Evolutionary conservation across 352 stramenopile genomes (phyloP), one percentile per base, ranked within the genome.

Genomic region (Phytophthora podocarpi): DNA sequence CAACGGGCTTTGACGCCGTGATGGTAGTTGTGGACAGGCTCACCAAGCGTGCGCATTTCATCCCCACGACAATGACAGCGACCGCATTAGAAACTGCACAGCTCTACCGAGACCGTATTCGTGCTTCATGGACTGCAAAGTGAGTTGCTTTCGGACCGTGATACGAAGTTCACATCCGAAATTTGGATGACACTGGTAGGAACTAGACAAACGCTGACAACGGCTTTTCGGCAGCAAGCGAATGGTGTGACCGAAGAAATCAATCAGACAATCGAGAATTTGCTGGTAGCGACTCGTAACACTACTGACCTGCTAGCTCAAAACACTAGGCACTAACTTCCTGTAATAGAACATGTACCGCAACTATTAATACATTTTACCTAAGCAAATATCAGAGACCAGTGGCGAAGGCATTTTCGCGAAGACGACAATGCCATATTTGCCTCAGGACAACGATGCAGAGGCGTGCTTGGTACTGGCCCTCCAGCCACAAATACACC

Each of bases 231-330:
- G 1, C 51, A 54, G 15, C 48, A 68, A 27, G 46, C 43, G 1
- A 53, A 72, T 32, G 49, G 57, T 18, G 32, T 59, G 0, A 58
- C 48, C 0, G 64, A 72, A 41, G 21, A 41, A 2, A 3, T 72
- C 0, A 67, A 72, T n/a, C 57, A 68, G n/a, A 59, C 43, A 2
- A 46, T 68, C 18, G 49, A 63, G 3, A 62, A 52, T 31, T 69
- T n/a, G n/a, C n/a, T n/a, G n/a, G n/a, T n/a, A n/a, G n/a, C n/a
- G n/a, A n/a, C n/a, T n/a, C n/a, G n/a, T n/a, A n/a, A n/a, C n/a
- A n/a, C n/a, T n/a, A n/a, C n/a, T n/a, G n/a, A n/a, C n/a, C n/a
- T n/a, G n/a, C n/a, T n/a, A n/a, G n/a, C n/a, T n/a, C n/a, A n/a
- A n/a, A n/a, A n/a, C n/a, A n/a, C n/a, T n/a, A n/a, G n/a, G n/a